Conservation (phyloP, 2,329 filamentous ascomycete genomes). For the Gnomoniopsis smithogilvyi region DNA sequence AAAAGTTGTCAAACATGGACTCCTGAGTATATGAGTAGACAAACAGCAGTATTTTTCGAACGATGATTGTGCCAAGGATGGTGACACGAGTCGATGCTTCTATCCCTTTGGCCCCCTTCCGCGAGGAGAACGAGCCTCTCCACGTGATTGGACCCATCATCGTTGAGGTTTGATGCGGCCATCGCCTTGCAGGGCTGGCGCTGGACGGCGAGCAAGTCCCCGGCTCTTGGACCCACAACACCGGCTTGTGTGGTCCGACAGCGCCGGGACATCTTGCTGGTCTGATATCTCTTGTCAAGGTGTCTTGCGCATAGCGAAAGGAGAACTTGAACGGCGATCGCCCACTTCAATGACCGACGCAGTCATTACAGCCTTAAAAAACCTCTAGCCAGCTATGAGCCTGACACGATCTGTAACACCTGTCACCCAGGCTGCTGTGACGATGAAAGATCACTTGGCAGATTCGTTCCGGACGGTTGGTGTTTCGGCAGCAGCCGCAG, state of each 20-base stretch:
- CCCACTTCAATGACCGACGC: too few relatives aligned
- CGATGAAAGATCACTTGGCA: neutral
- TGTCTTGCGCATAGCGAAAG: too few relatives aligned
- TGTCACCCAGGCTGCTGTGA: neutral
- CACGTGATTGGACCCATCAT: neutral
- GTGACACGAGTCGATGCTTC: neutral
- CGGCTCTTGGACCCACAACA: neutral
- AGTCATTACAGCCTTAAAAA: too few relatives aligned
- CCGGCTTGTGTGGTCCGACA: neutral
- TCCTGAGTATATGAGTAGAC: neutral
- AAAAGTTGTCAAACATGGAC: neutral
- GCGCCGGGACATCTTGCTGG: neutral
- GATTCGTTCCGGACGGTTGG: neutral
- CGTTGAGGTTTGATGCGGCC: too few relatives aligned
- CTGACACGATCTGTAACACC: neutral
- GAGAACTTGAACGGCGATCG: too few relatives aligned
- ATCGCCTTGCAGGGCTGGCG: too few relatives aligned
- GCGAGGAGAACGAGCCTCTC: slow-evolving; percentile 1
- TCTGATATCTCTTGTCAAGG: neutral
- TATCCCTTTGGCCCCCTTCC: neutral
- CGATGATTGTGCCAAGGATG: neutral
- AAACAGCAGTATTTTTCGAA: too few relatives aligned
- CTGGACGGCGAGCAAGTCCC: too few relatives aligned
- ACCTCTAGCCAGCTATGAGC: too few relatives aligned
- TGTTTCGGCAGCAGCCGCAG: neutral